Evolutionary conservation across 2,329 filamentous ascomycete genomes (phyloP).

Genomic region (Botrytis deweyae): DNA sequence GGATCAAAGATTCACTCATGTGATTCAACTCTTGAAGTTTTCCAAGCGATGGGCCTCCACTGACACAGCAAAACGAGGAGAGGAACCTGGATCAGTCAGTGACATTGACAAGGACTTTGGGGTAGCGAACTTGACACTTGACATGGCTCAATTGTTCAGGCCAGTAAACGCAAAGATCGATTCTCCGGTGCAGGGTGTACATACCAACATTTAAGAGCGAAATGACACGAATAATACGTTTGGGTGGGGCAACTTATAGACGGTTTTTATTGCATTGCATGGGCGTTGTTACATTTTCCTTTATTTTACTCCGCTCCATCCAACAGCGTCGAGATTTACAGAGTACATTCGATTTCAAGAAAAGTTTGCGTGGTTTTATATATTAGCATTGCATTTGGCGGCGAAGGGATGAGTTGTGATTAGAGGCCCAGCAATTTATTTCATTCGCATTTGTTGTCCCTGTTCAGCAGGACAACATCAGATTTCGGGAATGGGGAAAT

Average conservation of each 20-base stretch:
- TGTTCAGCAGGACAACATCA: not conserved
- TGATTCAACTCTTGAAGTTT: conserved; percentile 60
- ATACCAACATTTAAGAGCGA: conserved; percentile 34
- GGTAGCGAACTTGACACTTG: conserved; percentile 61
- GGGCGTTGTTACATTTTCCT: conserved; percentile 22
- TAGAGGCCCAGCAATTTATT: not conserved
- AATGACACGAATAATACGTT: conserved; percentile 29
- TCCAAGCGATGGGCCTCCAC: conserved; percentile 60
- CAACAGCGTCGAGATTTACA: conserved; percentile 11
- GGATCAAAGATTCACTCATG: conserved; percentile 59
- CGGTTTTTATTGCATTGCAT: conserved; percentile 23
- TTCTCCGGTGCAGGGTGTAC: conserved; percentile 39
- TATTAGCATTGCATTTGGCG: conserved; percentile 21
- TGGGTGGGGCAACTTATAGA: conserved; percentile 19
- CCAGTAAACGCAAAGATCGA: conserved; percentile 51
- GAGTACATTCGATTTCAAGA: conserved; percentile 5
- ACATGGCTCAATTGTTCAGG: conserved; percentile 71
- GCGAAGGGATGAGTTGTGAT: conserved; percentile 13
- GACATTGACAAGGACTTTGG: conserved; percentile 68
- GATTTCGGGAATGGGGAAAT: conserved; percentile 3
- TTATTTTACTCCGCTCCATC: conserved; percentile 8
- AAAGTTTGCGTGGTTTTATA: conserved; percentile 21
- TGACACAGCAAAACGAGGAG: conserved; percentile 63
- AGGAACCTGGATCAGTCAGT: conserved; percentile 66
- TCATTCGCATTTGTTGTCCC: conserved; percentile 6